Evolutionary conservation across 139 green algal genomes (phyloP).

Genomic region (Spirogloea muscicola): DNA sequence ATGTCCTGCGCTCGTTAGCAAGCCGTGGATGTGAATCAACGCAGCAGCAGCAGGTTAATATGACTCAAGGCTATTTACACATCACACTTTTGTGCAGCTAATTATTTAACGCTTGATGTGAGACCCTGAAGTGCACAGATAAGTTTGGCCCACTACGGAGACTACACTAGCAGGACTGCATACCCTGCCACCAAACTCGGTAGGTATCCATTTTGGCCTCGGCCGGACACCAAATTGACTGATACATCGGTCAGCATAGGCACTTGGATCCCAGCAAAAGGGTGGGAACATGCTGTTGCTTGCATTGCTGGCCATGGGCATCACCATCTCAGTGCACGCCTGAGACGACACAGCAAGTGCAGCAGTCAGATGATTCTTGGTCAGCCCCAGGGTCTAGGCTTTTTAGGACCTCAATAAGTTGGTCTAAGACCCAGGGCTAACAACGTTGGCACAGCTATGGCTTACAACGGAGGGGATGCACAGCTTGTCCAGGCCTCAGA

Average conservation of each 20-base stretch:
- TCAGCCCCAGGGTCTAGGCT: too few species aligned
- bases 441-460: too few species aligned
- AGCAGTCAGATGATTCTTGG: too few species aligned
- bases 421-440: background rate
- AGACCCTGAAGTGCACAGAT: background rate
- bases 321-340: constrained; percentile 51
- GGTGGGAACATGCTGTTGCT: constrained; percentile 48
- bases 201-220: constrained; percentile 34
- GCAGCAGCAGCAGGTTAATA: too few species aligned
- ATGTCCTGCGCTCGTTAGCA: constrained; percentile 30
- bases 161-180: too few species aligned
- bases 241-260: constrained; percentile 9
- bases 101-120: background rate
- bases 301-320: constrained; percentile 47
- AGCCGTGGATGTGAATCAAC: too few species aligned
- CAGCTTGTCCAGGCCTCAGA: too few species aligned
- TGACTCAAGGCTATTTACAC: background rate
- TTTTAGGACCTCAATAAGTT: background rate
- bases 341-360: constrained; percentile 3
- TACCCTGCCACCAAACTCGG: constrained; percentile 46
- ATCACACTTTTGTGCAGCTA: background rate
- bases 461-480: too few species aligned
- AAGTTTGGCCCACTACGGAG: background rate
- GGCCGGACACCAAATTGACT: constrained; percentile 28
- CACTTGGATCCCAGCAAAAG: constrained; percentile 31